Percentiles rank a stretch among this genome's conserved stretches.
phyloP scores from a whole-genome alignment of 2,329 filamentous ascomycete genomes.

The Sporothrix humicola region DNA sequence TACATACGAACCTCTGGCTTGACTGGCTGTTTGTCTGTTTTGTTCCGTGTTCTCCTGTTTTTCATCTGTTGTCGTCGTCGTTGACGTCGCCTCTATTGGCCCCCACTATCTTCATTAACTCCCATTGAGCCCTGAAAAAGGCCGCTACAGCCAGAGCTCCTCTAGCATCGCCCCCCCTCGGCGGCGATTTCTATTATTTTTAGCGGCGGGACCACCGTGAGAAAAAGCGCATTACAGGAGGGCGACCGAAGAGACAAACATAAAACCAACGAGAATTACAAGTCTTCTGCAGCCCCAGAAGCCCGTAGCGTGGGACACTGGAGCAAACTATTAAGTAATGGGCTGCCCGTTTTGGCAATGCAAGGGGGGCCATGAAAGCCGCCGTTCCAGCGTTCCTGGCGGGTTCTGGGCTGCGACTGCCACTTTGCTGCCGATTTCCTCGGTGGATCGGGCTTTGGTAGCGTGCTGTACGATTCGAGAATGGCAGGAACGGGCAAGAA shows the following conservation, averaged over 20 bases:
- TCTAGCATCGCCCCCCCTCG: neutral
- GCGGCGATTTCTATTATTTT: neutral
- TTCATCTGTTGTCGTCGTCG: neutral
- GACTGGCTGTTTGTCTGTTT: neutral
- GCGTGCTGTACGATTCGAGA: neutral
- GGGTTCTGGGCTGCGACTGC: neutral
- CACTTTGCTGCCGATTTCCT: conserved; percentile 6
- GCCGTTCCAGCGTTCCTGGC: neutral
- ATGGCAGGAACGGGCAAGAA: no score
- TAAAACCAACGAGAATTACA: neutral
- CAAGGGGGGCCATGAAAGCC: neutral
- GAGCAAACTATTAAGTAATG: conserved; percentile 34
- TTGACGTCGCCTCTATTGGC: neutral
- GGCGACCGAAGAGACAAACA: neutral
- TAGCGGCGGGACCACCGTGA: conserved; percentile 29
- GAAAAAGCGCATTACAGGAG: neutral
- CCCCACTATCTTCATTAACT: neutral
- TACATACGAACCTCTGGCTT: neutral
- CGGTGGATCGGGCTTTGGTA: conserved; percentile 1
- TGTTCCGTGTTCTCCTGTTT: neutral
- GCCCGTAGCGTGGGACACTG: conserved; percentile 16
- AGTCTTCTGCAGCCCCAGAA: neutral
- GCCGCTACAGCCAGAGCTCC: neutral
- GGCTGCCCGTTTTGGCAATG: conserved; percentile 29
- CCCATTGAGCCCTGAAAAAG: neutral